phyloP scores from a whole-genome alignment of 306 rosid species.

The Fragaria iinumae region DNA sequence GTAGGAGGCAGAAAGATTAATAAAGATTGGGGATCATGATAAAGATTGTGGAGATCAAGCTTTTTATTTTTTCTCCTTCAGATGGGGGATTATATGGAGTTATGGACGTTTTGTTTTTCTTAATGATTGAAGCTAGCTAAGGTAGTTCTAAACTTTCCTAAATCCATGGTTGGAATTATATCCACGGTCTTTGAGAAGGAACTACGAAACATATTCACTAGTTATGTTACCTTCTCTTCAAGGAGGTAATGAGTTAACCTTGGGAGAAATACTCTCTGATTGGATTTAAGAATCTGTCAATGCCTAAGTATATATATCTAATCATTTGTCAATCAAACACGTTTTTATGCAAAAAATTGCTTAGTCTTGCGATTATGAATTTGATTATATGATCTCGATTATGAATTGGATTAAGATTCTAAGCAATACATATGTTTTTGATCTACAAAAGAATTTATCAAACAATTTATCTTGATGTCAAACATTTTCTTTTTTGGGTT shows the following conservation, averaged over 20 bases:
- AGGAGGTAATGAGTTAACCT: too few relatives aligned
- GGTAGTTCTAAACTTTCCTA: neutral
- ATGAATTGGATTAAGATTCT: too few relatives aligned
- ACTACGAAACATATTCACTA: neutral
- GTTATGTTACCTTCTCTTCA: too few relatives aligned
- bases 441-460: neutral
- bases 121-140: neutral
- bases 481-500: too few relatives aligned
- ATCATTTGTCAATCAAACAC: neutral
- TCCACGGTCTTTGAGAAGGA: too few relatives aligned
- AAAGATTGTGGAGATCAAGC: neutral
- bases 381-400: too few relatives aligned
- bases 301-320: neutral
- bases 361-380: neutral
- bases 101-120: neutral
- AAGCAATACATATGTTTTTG: neutral
- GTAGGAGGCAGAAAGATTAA: neutral
- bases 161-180: too few relatives aligned
- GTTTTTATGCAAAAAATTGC: neutral
- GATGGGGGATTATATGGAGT: neutral
- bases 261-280: too few relatives aligned
- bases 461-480: neutral
- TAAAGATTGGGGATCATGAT: neutral
- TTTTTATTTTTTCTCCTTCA: neutral
- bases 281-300: neutral